Percentiles rank a stretch among this genome's conserved stretches.
Conservation (phyloP, 2,329 filamentous ascomycete species). For the Westerdykella ornata region DNA sequence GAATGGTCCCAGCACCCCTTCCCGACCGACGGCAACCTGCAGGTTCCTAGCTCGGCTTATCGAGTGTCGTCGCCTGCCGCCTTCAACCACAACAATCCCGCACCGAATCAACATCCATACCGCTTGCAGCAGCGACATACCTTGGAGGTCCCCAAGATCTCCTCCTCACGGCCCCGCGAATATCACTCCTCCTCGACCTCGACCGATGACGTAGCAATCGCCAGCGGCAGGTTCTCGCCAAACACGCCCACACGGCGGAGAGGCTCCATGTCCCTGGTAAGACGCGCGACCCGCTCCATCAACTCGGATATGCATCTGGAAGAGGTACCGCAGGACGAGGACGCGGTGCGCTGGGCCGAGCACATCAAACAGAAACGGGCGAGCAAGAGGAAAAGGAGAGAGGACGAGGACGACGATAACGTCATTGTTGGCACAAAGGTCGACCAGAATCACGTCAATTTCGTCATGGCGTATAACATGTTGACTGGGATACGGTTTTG, state of each 20-base stretch:
- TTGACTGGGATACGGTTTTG: conserved; percentile 96
- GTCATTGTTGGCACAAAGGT: conserved; percentile 96
- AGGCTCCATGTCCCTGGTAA: conserved; percentile 73
- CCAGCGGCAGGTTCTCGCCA: conserved; percentile 78
- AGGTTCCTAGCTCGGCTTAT: conserved; percentile 29
- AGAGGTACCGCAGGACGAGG: conserved; percentile 79
- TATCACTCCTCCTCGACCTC: conserved; percentile 38
- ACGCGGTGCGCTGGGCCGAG: conserved; percentile 87
- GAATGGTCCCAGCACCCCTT: conserved; percentile 7
- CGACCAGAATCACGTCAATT: conserved; percentile 94
- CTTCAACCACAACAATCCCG: conserved; percentile 47
- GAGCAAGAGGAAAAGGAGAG: conserved; percentile 73
- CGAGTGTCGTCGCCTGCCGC: conserved; percentile 59
- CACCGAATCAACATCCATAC: conserved; percentile 47
- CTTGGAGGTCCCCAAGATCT: conserved; percentile 71
- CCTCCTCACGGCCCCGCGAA: conserved; percentile 60
- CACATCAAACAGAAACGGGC: conserved; percentile 86
- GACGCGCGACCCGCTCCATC: conserved; percentile 76
- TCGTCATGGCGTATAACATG: conserved; percentile 99
- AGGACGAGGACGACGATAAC: conserved; percentile 82
- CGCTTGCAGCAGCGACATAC: conserved; percentile 77
- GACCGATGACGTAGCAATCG: conserved; percentile 55
- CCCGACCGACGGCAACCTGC: conserved; percentile 29
- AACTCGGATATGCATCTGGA: conserved; percentile 79
- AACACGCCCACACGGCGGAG: conserved; percentile 59